Conservation (phyloP, 2,329 filamentous ascomycete genomes). For the Colletotrichum sp. region DNA sequence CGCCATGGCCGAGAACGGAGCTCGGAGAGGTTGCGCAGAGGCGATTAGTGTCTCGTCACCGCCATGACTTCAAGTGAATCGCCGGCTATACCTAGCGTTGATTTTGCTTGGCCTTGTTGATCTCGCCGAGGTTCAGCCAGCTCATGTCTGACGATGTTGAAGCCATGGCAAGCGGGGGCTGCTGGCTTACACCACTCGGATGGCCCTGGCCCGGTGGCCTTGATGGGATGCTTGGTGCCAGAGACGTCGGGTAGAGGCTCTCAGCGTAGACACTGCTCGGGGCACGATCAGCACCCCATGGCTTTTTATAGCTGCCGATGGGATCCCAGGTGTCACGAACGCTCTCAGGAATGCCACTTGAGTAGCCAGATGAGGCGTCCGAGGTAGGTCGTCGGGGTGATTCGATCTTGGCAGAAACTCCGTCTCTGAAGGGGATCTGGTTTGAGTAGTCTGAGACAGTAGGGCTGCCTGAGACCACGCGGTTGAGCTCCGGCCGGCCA, state of each 20-base stretch:
- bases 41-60: constrained; percentile 11
- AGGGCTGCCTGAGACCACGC: constrained; percentile 73
- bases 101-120: constrained; percentile 20
- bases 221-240: constrained; percentile 39
- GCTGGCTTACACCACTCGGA: constrained; percentile 45
- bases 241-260: constrained; percentile 46
- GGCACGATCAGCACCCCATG: constrained; percentile 56
- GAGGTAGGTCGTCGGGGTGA: constrained; percentile 49
- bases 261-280: constrained; percentile 57
- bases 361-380: constrained; percentile 60
- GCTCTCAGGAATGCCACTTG: constrained; percentile 70
- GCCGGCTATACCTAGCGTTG: background rate
- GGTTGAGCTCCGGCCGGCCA: constrained; percentile 65
- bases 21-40: constrained; percentile 4
- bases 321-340: constrained; percentile 62
- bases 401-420: constrained; percentile 66
- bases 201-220: constrained; percentile 27
- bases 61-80: constrained; percentile 13
- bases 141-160: constrained; percentile 72
- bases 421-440: constrained; percentile 57
- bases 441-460: constrained; percentile 66
- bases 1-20: constrained; percentile 19
- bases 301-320: constrained; percentile 40
- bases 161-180: constrained; percentile 56
- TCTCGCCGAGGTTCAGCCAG: constrained; percentile 75